Base-by-base conservation (phyloP, 2,329 filamentous ascomycete genomes). In the Chrysosporium queenslandicum region DNA sequence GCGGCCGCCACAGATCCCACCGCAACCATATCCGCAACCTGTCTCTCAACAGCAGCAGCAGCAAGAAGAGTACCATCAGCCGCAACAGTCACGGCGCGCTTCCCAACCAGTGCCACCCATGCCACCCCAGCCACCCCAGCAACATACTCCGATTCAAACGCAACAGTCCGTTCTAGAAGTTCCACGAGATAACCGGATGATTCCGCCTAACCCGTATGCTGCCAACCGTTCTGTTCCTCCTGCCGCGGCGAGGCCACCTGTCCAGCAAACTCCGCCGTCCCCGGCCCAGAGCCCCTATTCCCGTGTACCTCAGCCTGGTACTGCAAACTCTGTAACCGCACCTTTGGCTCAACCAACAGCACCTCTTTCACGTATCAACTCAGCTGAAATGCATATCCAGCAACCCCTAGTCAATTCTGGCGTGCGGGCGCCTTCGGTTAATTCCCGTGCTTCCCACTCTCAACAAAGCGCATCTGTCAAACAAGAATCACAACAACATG, bases 11-110 rank as follows among this genome's bases (percentile, higher is more conserved):
- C 69, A 72, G 46, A 75, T 76, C 58, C 67, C 69, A 37, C 73
- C 76, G 46, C 71, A 74, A 49, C 68, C 74, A 29, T 79, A 80
- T 57, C 67, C 79, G 29, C 68, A 77, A 56, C 68, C 68, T 34
- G 21, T 72, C 71, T 59, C 63, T 29, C 58, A 62, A 37, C 63
- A 62, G 27, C 27, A 30, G 32, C 32, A 34, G 11, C 32, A 34
- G 32, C 62, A 61, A 29, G 57, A 58, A 21, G 54, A 59, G 29
- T 59, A 54, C 34, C 53, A 32, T 32, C 55, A 21, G 41, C 54
- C 30, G 51, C 58, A 52, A 27, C 54, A 46, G 34, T 21, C 40
- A 23, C 57, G 46, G 34, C 55, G 29, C 18, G 46, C 48, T 30
- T 56, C 55, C 49, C 56, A 59, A 48, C 50, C 56, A 45, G 55